These are phyloP conservation scores for Aspergillus sp. DNA, from an alignment of 2,329 filamentous ascomycete genomes.

Conservation along the genomic window DNA sequence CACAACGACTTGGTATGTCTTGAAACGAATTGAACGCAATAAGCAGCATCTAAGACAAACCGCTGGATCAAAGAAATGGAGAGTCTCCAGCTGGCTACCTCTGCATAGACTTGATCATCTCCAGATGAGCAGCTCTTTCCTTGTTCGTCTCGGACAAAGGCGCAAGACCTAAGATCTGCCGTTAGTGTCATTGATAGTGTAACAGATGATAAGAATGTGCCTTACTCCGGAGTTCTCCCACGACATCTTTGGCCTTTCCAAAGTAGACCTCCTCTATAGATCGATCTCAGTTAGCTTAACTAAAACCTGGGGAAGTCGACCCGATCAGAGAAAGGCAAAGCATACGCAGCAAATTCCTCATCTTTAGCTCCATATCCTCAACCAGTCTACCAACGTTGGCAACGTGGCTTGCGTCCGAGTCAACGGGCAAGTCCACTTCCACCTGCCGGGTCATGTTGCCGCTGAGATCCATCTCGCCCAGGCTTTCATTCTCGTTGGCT, in stretches of 20 bases:
- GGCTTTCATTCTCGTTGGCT: conserved; percentile 55
- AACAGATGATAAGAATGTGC: neutral
- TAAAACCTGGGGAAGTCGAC: neutral
- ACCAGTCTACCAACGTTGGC: conserved; percentile 89
- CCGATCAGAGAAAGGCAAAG: conserved; percentile 14
- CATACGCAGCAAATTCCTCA: conserved; percentile 81
- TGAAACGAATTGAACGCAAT: neutral
- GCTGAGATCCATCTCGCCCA: conserved; percentile 83
- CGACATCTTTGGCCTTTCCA: conserved; percentile 97
- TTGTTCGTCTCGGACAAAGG: conserved; percentile 75
- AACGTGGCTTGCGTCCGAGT: conserved; percentile 86
- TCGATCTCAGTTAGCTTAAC: conserved; percentile 1
- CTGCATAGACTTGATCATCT: conserved; percentile 65
- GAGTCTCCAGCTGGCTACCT: conserved; percentile 17
- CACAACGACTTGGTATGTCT: neutral
- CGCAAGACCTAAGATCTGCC: conserved; percentile 47
- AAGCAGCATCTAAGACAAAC: neutral
- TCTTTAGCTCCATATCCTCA: conserved; percentile 99
- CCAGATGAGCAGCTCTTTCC: conserved; percentile 76
- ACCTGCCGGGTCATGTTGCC: conserved; percentile 98
- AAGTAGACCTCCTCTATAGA: conserved; percentile 85
- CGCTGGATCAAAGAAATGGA: no score
- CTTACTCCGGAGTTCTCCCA: conserved; percentile 82
- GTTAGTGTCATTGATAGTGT: conserved; percentile 5
- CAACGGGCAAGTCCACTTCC: conserved; percentile 81